phyloP scores from a whole-genome alignment of 106 monocot genomes.

The Dendrobium chrysotoxum region DNA sequence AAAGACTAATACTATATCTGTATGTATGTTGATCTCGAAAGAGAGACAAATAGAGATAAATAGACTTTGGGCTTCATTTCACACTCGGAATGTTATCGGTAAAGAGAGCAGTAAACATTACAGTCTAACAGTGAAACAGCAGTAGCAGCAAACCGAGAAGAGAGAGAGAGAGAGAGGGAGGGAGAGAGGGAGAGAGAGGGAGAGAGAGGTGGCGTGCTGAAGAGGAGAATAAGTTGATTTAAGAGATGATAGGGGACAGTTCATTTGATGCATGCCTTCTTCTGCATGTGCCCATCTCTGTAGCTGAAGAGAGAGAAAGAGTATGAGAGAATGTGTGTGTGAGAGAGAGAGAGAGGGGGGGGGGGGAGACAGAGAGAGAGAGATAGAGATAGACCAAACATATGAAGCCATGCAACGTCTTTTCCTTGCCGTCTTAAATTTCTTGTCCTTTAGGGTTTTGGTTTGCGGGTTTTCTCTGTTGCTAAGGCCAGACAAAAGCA shows the following conservation, averaged over 20 bases:
- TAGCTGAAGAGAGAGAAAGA: background rate
- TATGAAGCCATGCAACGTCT: background rate
- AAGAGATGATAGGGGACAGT: slow-evolving; percentile 1
- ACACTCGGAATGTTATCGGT: slow-evolving; percentile 5
- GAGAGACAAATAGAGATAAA: slow-evolving; percentile 2
- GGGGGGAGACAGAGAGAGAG: background rate
- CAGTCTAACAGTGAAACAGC: background rate
- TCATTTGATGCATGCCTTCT: background rate
- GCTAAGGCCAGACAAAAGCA: background rate
- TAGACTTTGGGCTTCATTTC: background rate
- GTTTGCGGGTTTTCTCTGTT: too few relatives aligned
- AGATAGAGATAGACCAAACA: background rate
- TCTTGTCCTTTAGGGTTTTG: background rate
- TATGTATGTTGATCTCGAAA: background rate
- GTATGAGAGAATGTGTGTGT: too few relatives aligned
- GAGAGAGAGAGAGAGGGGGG: too few relatives aligned
- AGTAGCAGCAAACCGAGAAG: background rate
- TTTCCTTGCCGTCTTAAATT: background rate
- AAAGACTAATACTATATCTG: background rate
- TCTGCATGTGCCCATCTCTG: background rate
- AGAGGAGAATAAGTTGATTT: slow-evolving; percentile 1
- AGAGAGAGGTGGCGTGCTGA: background rate
- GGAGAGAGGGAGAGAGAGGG: background rate
- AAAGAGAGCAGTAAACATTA: slow-evolving; percentile 3
- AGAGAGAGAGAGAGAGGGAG: background rate